Evolutionary conservation across 1,284 basidiomycete species (phyloP).

Genomic region (Filobasidium uniguttulatum): DNA sequence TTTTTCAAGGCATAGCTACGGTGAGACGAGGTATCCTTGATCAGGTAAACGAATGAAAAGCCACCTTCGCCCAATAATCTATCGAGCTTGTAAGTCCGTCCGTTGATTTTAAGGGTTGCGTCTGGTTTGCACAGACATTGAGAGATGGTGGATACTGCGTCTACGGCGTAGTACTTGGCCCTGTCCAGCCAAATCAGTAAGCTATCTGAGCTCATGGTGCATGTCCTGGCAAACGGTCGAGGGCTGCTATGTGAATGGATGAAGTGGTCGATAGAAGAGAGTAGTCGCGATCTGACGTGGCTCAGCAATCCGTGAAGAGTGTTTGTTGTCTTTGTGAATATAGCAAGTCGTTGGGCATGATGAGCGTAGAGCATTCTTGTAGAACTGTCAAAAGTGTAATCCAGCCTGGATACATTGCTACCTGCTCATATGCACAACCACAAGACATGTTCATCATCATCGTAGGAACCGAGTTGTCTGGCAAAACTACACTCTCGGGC

Average conservation of each 20-base stretch:
- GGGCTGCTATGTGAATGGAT: no score
- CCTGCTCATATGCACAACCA: not conserved
- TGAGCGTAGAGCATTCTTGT: no score
- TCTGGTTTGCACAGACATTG: conserved; percentile 38
- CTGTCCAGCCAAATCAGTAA: conserved; percentile 20
- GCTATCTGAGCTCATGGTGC: conserved; percentile 1
- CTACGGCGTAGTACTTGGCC: conserved; percentile 26
- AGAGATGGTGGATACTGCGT: conserved; percentile 17
- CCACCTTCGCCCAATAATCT: conserved; percentile 87
- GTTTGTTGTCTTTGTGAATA: no score
- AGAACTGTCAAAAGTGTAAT: no score
- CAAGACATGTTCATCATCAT: conserved; percentile 63
- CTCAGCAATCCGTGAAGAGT: no score
- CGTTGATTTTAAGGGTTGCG: conserved; percentile 76
- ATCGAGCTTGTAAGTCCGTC: conserved; percentile 76
- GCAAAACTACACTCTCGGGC: conserved; percentile 61
- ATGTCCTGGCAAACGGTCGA: no score
- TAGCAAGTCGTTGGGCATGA: no score
- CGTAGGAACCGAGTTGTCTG: conserved; percentile 66
- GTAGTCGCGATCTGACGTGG: no score
- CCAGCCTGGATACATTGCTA: no score
- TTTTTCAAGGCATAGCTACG: conserved; percentile 88
- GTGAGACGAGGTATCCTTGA: conserved; percentile 52
- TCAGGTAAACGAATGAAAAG: conserved; percentile 86
- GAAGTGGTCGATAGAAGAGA: no score